Base-by-base conservation (phyloP, 2,329 filamentous ascomycete genomes). In the Aschersonia sp. region DNA sequence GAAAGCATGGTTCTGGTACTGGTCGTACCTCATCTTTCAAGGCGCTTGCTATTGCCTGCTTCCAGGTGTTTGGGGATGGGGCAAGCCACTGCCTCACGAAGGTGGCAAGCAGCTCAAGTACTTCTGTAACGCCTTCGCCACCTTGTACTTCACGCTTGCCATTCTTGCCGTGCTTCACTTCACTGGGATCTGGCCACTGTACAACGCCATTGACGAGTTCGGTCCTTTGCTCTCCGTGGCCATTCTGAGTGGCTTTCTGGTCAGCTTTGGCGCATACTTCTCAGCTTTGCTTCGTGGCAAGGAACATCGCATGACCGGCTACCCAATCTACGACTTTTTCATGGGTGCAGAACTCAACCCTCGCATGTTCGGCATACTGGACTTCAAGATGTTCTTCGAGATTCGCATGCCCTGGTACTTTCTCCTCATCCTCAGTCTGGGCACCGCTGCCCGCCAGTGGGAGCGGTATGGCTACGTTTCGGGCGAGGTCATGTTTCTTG, bases 301-400 rank as follows among this genome's bases (percentile, higher is more conserved):
- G 41, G 76, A 90, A 59, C 87, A 95, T 65, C 84, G 89, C 52
- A 95, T 97, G 87, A 94, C 87, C 2, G 86, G 85, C 40, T 75
- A 80, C 56, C 76, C 74, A 43, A 68, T 92, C 57, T 90, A 92
- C 63, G 87, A 94, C 68, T 92, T 92, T 66, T 94, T 92, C 72
- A 88, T 92, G 79, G 87, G 87, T 47, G 83, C 84, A 10, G 87
- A 94, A 68, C 72, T 94, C 48, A 92, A 94, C 68, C 87, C 87
- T 5, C 76, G 87, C 54, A 77, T 92, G 62, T 41, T 41, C 14
- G 83, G 81, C 48, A 81, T 87, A 55, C 68, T 94, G 45, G 87
- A 94, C 66, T 87, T 92, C 70, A 94, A 94, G 70, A 92, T 94
- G 87, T 95, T 95, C 69, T 92, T 87, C 59, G 88, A 95, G 64